Conservation (phyloP, 2,329 filamentous ascomycete genomes). For the Fusarium sarcochroum region DNA sequence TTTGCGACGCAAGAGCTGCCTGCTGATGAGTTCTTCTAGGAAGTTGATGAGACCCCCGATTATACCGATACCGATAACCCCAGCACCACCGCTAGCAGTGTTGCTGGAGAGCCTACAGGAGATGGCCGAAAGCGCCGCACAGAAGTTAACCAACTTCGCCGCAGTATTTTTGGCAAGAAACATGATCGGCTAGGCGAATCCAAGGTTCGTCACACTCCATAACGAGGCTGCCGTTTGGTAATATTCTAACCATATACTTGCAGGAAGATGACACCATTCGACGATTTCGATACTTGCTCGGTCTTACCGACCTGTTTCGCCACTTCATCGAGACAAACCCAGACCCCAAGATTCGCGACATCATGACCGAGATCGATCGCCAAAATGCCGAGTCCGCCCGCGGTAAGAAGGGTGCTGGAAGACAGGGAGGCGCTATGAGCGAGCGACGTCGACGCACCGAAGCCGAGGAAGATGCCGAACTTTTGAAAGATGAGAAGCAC, state of each 20-base stretch:
- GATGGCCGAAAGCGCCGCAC: conserved; percentile 90
- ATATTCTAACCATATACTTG: conserved; percentile 16
- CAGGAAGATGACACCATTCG: conserved; percentile 96
- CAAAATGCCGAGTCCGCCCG: conserved; percentile 84
- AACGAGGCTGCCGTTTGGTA: conserved; percentile 11
- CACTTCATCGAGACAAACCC: conserved; percentile 99
- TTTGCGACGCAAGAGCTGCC: conserved; percentile 6
- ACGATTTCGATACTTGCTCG: conserved; percentile 93
- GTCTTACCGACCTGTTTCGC: conserved; percentile 95
- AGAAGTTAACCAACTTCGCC: conserved; percentile 89
- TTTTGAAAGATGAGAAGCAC: conserved; percentile 87
- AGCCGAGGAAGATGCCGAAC: conserved; percentile 96
- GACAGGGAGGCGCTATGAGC: conserved; percentile 86
- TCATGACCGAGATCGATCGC: conserved; percentile 94
- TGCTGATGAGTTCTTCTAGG: conserved; percentile 55
- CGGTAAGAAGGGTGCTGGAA: conserved; percentile 79
- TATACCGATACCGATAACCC: conserved; percentile 77
- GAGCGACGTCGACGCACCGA: conserved; percentile 90
- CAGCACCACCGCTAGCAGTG: conserved; percentile 84
- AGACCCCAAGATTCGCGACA: conserved; percentile 92
- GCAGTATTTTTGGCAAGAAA: conserved; percentile 95
- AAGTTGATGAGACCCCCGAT: conserved; percentile 76
- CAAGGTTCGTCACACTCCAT: conserved; percentile 71
- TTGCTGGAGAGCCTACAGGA: conserved; percentile 78
- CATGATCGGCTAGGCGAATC: conserved; percentile 92